Evolutionary conservation across 805 yeast species (phyloP).

Genomic region (Suhomyces prunicola): DNA sequence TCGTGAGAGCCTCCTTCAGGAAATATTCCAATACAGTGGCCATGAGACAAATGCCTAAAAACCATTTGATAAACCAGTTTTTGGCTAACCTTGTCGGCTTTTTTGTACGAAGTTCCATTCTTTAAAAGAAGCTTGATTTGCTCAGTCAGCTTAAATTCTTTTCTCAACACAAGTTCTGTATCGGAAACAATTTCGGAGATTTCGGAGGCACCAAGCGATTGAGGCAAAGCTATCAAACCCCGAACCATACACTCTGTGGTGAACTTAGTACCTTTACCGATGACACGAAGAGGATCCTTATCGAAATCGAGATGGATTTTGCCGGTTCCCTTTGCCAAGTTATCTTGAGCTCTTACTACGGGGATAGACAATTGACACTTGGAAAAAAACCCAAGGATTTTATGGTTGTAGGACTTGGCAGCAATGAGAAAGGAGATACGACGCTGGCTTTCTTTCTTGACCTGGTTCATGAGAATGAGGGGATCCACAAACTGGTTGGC

Average conservation of each 20-base stretch:
- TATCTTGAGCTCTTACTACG: constrained; percentile 90
- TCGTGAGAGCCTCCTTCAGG: constrained; percentile 99
- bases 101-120: constrained; percentile 57
- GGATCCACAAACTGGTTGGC: constrained; percentile 91
- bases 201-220: constrained; percentile 72
- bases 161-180: constrained; percentile 62
- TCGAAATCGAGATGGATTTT: constrained; percentile 53
- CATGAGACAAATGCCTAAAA: constrained; percentile 75
- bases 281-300: constrained; percentile 49
- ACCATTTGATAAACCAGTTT: constrained; percentile 78
- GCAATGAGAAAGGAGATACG: constrained; percentile 83
- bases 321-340: constrained; percentile 66
- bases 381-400: constrained; percentile 73
- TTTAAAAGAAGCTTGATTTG: constrained; percentile 43
- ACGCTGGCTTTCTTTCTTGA: constrained; percentile 61
- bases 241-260: constrained; percentile 56
- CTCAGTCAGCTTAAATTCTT: constrained; percentile 59
- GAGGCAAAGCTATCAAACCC: constrained; percentile 76
- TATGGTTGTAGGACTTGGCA: constrained; percentile 63
- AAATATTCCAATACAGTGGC: constrained; percentile 86
- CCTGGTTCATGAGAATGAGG: constrained; percentile 78
- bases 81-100: constrained; percentile 85
- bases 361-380: constrained; percentile 81
- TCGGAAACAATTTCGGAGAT: constrained; percentile 68
- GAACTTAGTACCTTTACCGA: constrained; percentile 68